A percentile compares a stretch with the other conserved stretches of the same genome.
Evolutionary conservation across 768 basidiomycete species (phyloP).

Genomic region (Pisolithus microcarpus): DNA sequence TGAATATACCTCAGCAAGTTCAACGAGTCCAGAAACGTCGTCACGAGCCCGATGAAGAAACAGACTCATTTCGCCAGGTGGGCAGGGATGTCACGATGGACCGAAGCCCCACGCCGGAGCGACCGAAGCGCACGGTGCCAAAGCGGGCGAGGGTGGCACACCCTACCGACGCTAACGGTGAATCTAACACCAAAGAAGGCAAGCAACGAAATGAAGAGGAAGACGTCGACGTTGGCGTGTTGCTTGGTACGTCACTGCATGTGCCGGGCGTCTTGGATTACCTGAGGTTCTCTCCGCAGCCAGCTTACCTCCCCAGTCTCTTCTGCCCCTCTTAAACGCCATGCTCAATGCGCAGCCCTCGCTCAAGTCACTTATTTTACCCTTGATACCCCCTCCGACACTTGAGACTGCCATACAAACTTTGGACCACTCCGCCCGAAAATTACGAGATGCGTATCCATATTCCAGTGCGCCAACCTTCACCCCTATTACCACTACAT

Average conservation of each 20-base stretch:
- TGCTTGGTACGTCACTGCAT: conserved; percentile 53
- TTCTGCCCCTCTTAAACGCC: conserved; percentile 65
- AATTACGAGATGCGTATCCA: conserved; percentile 75
- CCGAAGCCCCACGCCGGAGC: conserved; percentile 77
- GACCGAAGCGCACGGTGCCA: conserved; percentile 59
- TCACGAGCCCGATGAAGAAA: conserved; percentile 63
- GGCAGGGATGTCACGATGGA: conserved; percentile 71
- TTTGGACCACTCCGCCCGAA: conserved; percentile 59
- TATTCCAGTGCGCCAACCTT: conserved; percentile 52
- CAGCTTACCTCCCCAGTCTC: conserved; percentile 68
- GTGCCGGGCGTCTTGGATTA: conserved; percentile 3
- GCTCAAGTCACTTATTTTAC: conserved; percentile 63
- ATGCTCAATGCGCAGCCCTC: conserved; percentile 62
- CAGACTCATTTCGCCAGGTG: conserved; percentile 30
- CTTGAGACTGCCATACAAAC: conserved; percentile 67
- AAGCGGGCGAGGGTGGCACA: conserved; percentile 45
- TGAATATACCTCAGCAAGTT: conserved; percentile 33
- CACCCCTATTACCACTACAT: conserved; percentile 17
- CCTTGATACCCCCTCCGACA: conserved; percentile 79
- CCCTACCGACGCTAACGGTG: conserved; percentile 32
- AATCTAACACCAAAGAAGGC: conserved; percentile 40
- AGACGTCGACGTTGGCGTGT: conserved; percentile 64
- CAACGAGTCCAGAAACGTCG: conserved; percentile 56
- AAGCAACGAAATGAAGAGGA: conserved; percentile 35
- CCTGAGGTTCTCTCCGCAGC: conserved; percentile 38